These are phyloP conservation scores for Phylloporus scabripes DNA, from an alignment of 768 basidiomycete genomes.

Conservation along the genomic window DNA sequence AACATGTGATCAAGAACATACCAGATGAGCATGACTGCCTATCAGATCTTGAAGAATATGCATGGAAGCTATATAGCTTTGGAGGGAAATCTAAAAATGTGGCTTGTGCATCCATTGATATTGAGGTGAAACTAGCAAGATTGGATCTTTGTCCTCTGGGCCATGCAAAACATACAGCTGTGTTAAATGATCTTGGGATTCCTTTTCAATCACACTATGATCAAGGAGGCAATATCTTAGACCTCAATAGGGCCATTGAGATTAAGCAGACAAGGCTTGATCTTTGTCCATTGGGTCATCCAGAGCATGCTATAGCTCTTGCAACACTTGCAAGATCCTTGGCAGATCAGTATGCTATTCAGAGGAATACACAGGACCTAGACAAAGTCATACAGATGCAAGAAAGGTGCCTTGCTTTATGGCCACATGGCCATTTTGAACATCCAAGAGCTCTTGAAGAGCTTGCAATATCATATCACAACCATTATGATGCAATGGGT, in stretches of 20 bases:
- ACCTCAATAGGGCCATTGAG: not conserved
- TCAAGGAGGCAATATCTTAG: too few relatives aligned
- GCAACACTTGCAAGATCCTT: not conserved
- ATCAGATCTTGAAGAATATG: not conserved
- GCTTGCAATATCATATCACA: not conserved
- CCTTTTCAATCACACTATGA: too few relatives aligned
- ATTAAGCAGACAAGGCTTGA: not conserved
- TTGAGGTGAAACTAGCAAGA: not conserved
- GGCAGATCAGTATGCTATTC: not conserved
- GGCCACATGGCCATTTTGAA: not conserved
- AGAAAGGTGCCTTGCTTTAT: too few relatives aligned
- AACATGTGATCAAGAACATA: not conserved
- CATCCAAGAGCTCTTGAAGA: too few relatives aligned
- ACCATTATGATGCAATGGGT: not conserved
- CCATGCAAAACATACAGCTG: too few relatives aligned
- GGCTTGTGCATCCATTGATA: not conserved
- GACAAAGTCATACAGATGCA: too few relatives aligned
- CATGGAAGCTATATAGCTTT: not conserved
- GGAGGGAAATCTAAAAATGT: not conserved
- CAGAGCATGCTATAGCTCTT: too few relatives aligned
- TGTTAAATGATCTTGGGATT: not conserved
- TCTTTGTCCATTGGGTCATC: too few relatives aligned
- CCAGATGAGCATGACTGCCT: not conserved
- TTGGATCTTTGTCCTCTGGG: not conserved
- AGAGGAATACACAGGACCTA: not conserved